Percentiles rank a stretch among this genome's conserved stretches.
Evolutionary conservation across 2,329 filamentous ascomycete genomes (phyloP).

Genomic region (Fusarium subtropicale): DNA sequence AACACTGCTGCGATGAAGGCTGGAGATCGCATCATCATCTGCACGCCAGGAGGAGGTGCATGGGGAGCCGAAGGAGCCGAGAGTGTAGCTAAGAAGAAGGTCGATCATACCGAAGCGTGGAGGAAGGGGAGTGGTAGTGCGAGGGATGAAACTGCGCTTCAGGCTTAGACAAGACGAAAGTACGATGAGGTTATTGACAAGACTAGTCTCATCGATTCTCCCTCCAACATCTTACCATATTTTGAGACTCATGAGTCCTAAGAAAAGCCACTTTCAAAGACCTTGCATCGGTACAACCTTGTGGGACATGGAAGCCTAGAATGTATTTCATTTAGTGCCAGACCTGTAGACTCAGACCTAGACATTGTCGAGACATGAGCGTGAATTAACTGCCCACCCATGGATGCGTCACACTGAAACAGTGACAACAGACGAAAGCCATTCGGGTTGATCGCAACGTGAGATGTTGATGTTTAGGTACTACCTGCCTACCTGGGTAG

Average conservation of each 20-base stretch:
- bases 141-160: slow-evolving; percentile 69
- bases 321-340: background rate
- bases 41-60: slow-evolving; percentile 82
- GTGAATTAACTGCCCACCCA: background rate
- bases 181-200: background rate
- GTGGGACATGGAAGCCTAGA: background rate
- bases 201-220: background rate
- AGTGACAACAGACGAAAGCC: background rate
- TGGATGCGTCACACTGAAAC: slow-evolving; percentile 12
- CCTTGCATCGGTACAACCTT: background rate
- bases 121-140: slow-evolving; percentile 67
- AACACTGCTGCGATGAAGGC: slow-evolving; percentile 81
- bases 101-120: slow-evolving; percentile 68
- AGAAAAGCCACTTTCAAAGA: background rate
- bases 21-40: slow-evolving; percentile 81
- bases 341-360: background rate
- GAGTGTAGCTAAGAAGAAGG: slow-evolving; percentile 60
- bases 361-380: slow-evolving; percentile 7
- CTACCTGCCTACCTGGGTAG: background rate
- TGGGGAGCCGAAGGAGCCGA: slow-evolving; percentile 74
- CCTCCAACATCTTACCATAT: background rate
- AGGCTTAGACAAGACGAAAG: slow-evolving; percentile 55
- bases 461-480: background rate
- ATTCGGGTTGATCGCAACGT: background rate
- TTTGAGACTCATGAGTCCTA: background rate